Base-by-base conservation (phyloP, 2,329 filamentous ascomycete species). In the Aspergillus ibericus region DNA sequence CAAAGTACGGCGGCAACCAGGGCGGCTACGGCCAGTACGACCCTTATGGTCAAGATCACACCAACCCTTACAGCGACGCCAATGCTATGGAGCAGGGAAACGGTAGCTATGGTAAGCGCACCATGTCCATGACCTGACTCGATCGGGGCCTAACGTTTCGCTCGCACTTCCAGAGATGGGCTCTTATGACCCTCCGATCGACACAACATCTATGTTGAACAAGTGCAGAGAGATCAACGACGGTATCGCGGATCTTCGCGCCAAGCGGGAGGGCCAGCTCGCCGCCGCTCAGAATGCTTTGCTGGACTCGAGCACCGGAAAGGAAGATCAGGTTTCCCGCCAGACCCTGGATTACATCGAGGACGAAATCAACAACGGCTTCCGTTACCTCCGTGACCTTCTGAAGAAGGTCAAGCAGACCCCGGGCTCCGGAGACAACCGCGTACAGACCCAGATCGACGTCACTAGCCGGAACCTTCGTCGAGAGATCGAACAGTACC, bases 351-450 rank as follows among this genome's bases (percentile, higher is more conserved):
- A 96, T 63, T 79, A 81, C 57, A 82, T 93, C 58, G 89, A 87
- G 65, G 83, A 88, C 46, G 88, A 93, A 64, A 93, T 93, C 66
- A 96, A 96, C 87, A 85, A 85, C 53, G 82, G 88, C 55, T 96
- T 96, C 81, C 88, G 90, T 62, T 85, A 83, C 59, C 84, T 98
- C 58, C 91, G 89, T 57, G 86, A 89, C 54, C 88, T 90, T 54
- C 87, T 97, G 65, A 91, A 90, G 77, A 82, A 84, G 62, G 84
- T 97, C 79, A 97, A 97, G 82, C 87, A 87, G 65, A 88, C 88
- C 68, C 88, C 88, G 40, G 91, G 93, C 60, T 88, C 90, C 25
- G 85, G 86, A 59, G 86, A 85, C 63, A 81, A 87, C 46, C 87
- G 87, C 71, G 95, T 96, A 76, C 83, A 85, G 56, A 83, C 88